Conservation (phyloP, 1,139 yeast genomes). For the Geotrichum candidum region DNA sequence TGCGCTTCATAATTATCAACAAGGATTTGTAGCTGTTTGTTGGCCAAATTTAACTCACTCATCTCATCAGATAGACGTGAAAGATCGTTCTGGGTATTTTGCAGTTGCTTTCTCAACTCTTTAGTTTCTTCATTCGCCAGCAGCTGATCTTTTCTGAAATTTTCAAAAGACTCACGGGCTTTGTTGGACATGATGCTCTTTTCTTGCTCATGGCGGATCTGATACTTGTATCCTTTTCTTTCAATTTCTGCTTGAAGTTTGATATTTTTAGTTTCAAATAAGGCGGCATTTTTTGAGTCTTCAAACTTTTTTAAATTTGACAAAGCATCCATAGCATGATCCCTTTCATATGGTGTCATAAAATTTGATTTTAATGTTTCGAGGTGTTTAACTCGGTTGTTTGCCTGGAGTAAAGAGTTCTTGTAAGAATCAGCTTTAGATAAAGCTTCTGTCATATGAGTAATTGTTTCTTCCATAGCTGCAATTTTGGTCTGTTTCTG, state of each 20-base stretch:
- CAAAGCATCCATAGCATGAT: neutral
- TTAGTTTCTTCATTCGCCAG: neutral
- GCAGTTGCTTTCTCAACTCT: neutral
- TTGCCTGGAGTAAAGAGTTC: neutral
- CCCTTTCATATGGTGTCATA: neutral
- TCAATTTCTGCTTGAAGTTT: neutral
- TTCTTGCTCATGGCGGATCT: neutral
- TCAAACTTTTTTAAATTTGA: neutral
- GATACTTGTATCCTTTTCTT: neutral
- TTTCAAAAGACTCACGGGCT: neutral
- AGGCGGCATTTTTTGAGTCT: neutral
- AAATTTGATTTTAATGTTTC: neutral
- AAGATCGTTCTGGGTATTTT: neutral
- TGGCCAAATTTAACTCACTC: neutral
- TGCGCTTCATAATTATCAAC: neutral
- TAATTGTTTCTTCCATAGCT: neutral
- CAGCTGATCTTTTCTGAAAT: neutral
- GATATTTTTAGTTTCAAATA: neutral
- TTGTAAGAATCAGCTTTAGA: neutral
- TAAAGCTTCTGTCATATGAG: neutral
- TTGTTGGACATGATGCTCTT: neutral
- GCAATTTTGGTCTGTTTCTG: conserved; percentile 1
- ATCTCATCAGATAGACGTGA: neutral
- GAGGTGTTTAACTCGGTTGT: neutral
- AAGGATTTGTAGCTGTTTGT: neutral